Evolutionary conservation across 2,329 filamentous ascomycete genomes (phyloP), one percentile per base, ranked within the genome.

Genomic region (Beauveria brongniartii): DNA sequence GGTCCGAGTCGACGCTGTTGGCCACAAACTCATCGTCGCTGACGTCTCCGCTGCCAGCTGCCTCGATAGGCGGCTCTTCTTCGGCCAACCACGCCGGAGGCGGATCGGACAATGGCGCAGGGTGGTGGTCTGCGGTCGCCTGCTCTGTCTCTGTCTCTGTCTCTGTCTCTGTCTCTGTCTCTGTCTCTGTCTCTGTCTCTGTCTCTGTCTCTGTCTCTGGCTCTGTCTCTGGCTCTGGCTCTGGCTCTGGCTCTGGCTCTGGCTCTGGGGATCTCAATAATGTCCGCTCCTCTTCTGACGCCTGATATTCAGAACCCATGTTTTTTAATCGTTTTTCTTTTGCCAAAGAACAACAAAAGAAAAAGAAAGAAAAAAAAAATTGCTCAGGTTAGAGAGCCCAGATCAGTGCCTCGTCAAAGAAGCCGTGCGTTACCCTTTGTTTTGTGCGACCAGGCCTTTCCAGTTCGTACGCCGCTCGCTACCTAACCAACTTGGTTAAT

Each of bases 1-100:
- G 30, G 16, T 60, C 58, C 18, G 50, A 54, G 28, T 60, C 58
- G 50, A 54, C 50, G 41, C 41, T 41, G 44, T 60, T 60, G 40
- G 56, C 56, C 5, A 53, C 40, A 37, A 59, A 59, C 26, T 60
- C 58, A 6, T 60, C 58, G 28, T 60, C 58, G 58, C 58, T 55
- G 26, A 54, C n/a, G 5, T 60, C 58, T 7, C 44, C 58, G 51
- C 58, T 55, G 41, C 18, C 30, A 8, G 58, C 58, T 6, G 58
- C 14, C 50, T 60, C 58, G 18, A 55, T 55, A 20, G 58, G 58
- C 16, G 50, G 51, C 41, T 46, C 30, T 28, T 60, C 58, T 28
- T 60, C 58, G 28, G 40, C 41, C 28, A 55, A 10, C 50, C 58
- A 60, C 5, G 58, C 20, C 28, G 41, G 50, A 22, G 28, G 24